Evolutionary conservation across 2,329 filamentous ascomycete genomes (phyloP).

Genomic region (Gnomoniopsis smithogilvyi): DNA sequence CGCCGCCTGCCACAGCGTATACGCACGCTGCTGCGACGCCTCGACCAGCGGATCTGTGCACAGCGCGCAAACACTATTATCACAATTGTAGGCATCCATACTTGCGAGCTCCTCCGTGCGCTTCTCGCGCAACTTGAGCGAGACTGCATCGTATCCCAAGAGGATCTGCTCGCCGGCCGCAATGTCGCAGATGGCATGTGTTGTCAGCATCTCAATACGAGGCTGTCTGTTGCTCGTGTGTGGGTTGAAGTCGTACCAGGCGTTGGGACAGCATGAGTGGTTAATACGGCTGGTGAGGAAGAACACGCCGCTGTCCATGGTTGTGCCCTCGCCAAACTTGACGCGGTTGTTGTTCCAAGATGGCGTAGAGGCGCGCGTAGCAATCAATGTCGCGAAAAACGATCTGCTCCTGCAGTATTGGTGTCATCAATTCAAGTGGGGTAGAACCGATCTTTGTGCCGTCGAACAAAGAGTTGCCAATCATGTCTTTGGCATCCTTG

Average conservation of each 20-base stretch:
- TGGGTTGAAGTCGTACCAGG: constrained; percentile 16
- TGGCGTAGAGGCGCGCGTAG: neutral
- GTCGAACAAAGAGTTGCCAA: neutral
- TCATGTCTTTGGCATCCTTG: neutral
- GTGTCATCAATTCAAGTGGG: neutral
- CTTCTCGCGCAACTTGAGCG: neutral
- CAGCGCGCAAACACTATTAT: neutral
- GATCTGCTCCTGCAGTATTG: neutral
- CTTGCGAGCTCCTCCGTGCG: neutral
- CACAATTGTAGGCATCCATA: neutral
- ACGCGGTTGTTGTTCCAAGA: neutral
- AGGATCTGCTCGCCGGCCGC: constrained; percentile 19
- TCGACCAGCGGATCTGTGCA: neutral
- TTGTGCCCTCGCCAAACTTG: neutral
- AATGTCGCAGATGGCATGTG: constrained; percentile 19
- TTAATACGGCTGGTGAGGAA: constrained; percentile 15
- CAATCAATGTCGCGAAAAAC: neutral
- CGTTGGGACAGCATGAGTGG: constrained; percentile 22
- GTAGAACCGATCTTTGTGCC: neutral
- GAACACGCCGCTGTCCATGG: constrained; percentile 1
- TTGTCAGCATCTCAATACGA: constrained; percentile 12
- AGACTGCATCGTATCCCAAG: neutral
- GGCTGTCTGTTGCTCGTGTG: neutral
- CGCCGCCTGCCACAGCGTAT: neutral
- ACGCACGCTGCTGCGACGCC: neutral